Conservation (phyloP, 768 basidiomycete genomes). For the Tulasnella sp. region DNA sequence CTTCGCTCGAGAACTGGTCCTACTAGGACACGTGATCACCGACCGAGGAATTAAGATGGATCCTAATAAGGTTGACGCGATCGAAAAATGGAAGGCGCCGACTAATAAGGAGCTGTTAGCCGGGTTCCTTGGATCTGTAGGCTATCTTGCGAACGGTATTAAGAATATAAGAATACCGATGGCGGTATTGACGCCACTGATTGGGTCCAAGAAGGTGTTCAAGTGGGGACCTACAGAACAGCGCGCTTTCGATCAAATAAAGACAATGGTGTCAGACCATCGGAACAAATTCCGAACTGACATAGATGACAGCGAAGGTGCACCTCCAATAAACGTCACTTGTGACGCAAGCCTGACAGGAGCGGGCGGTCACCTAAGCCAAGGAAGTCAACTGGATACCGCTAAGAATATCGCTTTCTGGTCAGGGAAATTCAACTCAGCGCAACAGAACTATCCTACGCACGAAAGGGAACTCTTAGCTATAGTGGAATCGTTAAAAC, state of each 20-base stretch:
- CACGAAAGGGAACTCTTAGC: constrained; percentile 50
- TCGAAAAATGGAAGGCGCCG: constrained; percentile 44
- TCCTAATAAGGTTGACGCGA: constrained; percentile 44
- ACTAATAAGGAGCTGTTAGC: constrained; percentile 44
- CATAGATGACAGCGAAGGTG: constrained; percentile 37
- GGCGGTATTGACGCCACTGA: constrained; percentile 43
- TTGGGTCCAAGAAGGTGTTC: constrained; percentile 39
- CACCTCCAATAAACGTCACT: constrained; percentile 43
- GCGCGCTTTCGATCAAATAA: constrained; percentile 44
- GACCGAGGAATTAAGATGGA: constrained; percentile 52
- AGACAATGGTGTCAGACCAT: constrained; percentile 34
- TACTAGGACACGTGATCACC: constrained; percentile 48
- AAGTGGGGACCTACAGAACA: constrained; percentile 44
- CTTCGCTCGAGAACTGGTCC: constrained; percentile 41
- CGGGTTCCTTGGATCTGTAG: constrained; percentile 47
- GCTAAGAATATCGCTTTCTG: constrained; percentile 21
- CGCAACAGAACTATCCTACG: constrained; percentile 45
- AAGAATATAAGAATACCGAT: constrained; percentile 47
- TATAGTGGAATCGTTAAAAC: constrained; percentile 44
- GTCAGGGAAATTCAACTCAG: constrained; percentile 30
- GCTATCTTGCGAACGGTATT: constrained; percentile 46
- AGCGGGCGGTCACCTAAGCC: constrained; percentile 43
- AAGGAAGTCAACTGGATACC: constrained; percentile 28
- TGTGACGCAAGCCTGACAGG: constrained; percentile 45
- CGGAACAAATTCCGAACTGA: constrained; percentile 40